phyloP scores from a whole-genome alignment of 345 rosid species.

The Bruguiera sexangula region DNA sequence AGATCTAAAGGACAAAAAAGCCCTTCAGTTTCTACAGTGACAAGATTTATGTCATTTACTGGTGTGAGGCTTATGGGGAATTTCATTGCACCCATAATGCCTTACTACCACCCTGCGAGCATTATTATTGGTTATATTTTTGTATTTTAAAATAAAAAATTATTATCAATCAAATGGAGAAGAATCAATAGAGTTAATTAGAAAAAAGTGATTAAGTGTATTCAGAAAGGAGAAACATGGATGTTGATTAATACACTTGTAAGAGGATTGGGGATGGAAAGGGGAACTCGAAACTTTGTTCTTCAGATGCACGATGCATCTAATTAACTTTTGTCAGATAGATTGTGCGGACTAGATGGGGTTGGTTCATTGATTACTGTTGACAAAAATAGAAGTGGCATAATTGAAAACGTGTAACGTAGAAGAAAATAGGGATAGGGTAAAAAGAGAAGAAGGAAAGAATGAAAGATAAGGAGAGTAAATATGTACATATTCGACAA shows the following conservation, averaged over 20 bases:
- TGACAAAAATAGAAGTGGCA: too few species aligned
- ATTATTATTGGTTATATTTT: background rate
- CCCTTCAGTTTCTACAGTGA: slow-evolving; percentile 30
- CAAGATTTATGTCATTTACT: slow-evolving; percentile 20
- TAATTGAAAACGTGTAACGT: background rate
- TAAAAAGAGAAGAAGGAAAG: background rate
- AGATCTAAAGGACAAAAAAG: slow-evolving; percentile 30
- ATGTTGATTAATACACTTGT: too few species aligned
- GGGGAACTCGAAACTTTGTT: too few species aligned
- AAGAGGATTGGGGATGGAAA: too few species aligned
- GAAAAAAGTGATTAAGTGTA: too few species aligned
- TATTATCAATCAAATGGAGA: too few species aligned
- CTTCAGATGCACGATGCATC: too few species aligned
- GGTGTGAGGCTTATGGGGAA: slow-evolving; percentile 11
- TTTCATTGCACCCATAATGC: background rate
- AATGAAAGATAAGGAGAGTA: background rate
- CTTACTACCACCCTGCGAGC: background rate
- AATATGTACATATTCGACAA: background rate
- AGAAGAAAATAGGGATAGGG: background rate
- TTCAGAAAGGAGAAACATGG: too few species aligned
- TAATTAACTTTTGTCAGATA: too few species aligned
- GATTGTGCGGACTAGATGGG: too few species aligned
- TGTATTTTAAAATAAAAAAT: background rate
- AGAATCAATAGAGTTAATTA: too few species aligned
- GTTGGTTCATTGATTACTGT: too few species aligned